A percentile compares a stretch with the other conserved stretches of the same genome.
phyloP scores from a whole-genome alignment of 2,329 filamentous ascomycete genomes.

The Penicillium sp. region DNA sequence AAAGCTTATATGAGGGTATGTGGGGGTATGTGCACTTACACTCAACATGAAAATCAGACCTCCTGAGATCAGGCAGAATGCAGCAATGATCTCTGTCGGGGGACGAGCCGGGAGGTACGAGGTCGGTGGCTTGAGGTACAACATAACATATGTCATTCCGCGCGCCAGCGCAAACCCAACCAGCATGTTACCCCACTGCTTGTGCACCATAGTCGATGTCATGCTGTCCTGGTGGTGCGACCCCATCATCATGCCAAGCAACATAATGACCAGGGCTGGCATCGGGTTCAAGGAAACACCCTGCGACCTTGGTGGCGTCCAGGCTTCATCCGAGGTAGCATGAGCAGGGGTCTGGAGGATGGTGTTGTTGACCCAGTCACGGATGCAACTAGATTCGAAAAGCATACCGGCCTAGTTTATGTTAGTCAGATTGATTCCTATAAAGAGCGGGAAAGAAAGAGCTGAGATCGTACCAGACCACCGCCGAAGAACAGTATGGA shows the following conservation, averaged over 20 bases:
- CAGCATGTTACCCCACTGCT: slow-evolving; percentile 87
- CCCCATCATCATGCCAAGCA: slow-evolving; percentile 93
- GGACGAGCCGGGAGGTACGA: slow-evolving; percentile 80
- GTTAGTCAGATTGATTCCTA: slow-evolving; percentile 1
- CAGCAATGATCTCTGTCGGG: slow-evolving; percentile 80
- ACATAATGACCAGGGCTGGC: slow-evolving; percentile 78
- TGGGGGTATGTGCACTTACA: slow-evolving; percentile 51
- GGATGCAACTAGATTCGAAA: slow-evolving; percentile 70
- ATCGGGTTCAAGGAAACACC: slow-evolving; percentile 80
- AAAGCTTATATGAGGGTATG: not conserved
- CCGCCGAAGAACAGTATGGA: slow-evolving; percentile 92
- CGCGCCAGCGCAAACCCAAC: slow-evolving; percentile 77
- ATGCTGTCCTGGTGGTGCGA: slow-evolving; percentile 81
- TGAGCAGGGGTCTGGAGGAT: slow-evolving; percentile 43
- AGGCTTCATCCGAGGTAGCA: slow-evolving; percentile 49
- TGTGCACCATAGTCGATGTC: slow-evolving; percentile 87
- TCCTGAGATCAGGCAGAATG: slow-evolving; percentile 83
- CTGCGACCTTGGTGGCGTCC: slow-evolving; percentile 65
- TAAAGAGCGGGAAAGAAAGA: not conserved
- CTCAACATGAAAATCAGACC: slow-evolving; percentile 92
- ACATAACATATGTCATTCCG: slow-evolving; percentile 72
- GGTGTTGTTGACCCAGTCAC: slow-evolving; percentile 54
- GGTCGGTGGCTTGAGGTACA: slow-evolving; percentile 76
- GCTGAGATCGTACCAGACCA: slow-evolving; percentile 61
- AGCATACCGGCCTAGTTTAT: slow-evolving; percentile 69